Percentiles rank a stretch among this genome's conserved stretches.
These are phyloP conservation scores for Saprolegnia diclina DNA, from an alignment of 352 stramenopile species.

Conservation along the genomic window DNA sequence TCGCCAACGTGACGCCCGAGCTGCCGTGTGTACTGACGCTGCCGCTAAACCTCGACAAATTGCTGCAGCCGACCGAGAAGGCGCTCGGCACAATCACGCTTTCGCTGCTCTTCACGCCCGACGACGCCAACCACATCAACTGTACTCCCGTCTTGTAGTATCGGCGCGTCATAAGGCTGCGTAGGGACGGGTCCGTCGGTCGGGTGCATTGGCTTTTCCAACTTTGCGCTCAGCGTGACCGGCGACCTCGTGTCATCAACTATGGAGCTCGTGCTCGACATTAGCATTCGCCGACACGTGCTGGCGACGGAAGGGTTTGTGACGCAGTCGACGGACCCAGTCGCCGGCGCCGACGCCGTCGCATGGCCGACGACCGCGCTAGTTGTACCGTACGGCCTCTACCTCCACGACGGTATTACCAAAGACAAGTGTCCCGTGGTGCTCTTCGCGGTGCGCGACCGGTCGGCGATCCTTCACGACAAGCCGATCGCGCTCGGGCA, in stretches of 20 bases:
- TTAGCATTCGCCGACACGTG: conserved; percentile 6
- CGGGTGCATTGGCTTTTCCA: neutral
- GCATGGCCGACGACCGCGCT: neutral
- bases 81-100: neutral
- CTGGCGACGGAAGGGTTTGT: neutral
- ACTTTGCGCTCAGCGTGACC: neutral
- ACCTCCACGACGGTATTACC: conserved; percentile 11
- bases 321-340: neutral
- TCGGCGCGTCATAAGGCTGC: neutral
- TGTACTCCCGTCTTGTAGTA: neutral
- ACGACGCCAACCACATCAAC: conserved; percentile 18
- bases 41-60: conserved; percentile 3
- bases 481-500: conserved; percentile 30
- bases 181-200: conserved; percentile 23
- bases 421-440: conserved; percentile 24
- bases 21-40: neutral
- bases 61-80: neutral
- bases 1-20: conserved; percentile 11
- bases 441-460: conserved; percentile 40
- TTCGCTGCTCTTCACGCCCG: conserved; percentile 19
- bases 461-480: conserved; percentile 44
- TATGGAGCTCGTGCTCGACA: neutral
- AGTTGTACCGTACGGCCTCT: neutral
- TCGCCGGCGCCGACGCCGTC: neutral
- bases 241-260: neutral